Conservation (phyloP, 768 basidiomycete genomes). For the Russula emetica region DNA sequence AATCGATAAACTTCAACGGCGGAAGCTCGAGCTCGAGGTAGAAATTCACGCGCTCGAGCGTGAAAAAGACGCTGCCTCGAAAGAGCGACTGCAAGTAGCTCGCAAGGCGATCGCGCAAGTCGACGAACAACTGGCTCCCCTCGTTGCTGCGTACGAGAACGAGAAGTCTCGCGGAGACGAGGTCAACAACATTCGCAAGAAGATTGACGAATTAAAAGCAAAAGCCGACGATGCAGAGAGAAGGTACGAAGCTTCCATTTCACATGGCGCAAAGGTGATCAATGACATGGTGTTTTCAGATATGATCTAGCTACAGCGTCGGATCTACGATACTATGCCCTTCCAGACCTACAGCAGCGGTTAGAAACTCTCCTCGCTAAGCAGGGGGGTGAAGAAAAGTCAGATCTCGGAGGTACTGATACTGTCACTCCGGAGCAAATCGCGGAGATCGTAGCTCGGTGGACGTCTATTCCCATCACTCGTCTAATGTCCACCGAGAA, state of each 20-base stretch:
- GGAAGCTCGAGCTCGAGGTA: conserved; percentile 86
- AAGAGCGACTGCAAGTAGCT: conserved; percentile 71
- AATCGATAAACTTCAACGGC: conserved; percentile 86
- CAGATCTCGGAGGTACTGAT: conserved; percentile 52
- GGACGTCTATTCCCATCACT: conserved; percentile 91
- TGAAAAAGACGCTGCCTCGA: conserved; percentile 85
- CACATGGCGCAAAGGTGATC: conserved; percentile 14
- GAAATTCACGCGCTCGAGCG: conserved; percentile 93
- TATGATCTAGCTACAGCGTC: conserved; percentile 70
- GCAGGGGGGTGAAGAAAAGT: conserved; percentile 67
- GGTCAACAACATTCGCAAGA: conserved; percentile 66
- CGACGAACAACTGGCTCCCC: conserved; percentile 77
- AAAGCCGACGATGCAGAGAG: conserved; percentile 94
- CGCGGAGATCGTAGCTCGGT: conserved; percentile 88
- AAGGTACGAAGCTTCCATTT: conserved; percentile 40
- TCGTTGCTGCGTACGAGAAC: conserved; percentile 81
- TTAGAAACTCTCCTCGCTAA: conserved; percentile 68
- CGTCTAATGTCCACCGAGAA: conserved; percentile 83
- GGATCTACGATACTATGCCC: conserved; percentile 86
- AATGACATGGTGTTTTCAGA: conserved; percentile 3
- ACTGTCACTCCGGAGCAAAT: conserved; percentile 85
- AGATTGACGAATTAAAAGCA: conserved; percentile 85
- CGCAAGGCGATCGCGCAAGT: conserved; percentile 77
- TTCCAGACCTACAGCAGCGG: conserved; percentile 78
- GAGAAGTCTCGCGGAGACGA: conserved; percentile 82